These are phyloP conservation scores for Corymbia citriodora DNA, from an alignment of 441 rosid genomes.

Conservation along the genomic window DNA sequence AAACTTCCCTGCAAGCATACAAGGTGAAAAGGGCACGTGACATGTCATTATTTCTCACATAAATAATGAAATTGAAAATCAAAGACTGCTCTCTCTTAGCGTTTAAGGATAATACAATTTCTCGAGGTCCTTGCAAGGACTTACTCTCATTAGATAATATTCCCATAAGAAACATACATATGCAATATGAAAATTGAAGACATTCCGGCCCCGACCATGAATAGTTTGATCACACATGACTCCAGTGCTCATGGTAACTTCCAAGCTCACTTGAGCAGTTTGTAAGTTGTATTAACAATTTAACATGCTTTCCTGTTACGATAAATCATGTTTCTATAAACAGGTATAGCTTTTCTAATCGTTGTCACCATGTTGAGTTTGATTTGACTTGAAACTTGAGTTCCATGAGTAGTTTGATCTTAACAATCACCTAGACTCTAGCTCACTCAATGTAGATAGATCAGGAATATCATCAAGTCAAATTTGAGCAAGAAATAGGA, in stretches of 20 bases:
- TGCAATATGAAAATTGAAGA: neutral
- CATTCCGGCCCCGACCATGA: neutral
- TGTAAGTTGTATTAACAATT: neutral
- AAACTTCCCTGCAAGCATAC: conserved; percentile 60
- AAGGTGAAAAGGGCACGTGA: conserved; percentile 4
- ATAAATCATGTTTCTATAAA: neutral
- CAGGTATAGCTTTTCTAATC: neutral
- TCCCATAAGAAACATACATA: neutral
- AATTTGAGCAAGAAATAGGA: neutral
- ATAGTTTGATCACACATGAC: neutral
- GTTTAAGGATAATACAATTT: neutral
- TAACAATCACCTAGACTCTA: neutral
- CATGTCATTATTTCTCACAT: neutral
- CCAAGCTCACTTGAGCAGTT: neutral
- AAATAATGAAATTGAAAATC: neutral
- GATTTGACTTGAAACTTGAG: neutral
- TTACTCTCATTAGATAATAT: neutral
- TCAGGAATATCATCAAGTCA: neutral
- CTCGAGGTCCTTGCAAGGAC: neutral
- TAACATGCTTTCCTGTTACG: neutral
- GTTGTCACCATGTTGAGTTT: neutral
- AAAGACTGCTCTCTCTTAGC: neutral
- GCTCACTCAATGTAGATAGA: neutral
- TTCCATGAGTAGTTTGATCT: neutral
- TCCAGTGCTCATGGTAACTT: neutral